These are phyloP conservation scores for Dillenia suffruticosa DNA, from an alignment of 164 flowering plant species.

Conservation along the genomic window DNA sequence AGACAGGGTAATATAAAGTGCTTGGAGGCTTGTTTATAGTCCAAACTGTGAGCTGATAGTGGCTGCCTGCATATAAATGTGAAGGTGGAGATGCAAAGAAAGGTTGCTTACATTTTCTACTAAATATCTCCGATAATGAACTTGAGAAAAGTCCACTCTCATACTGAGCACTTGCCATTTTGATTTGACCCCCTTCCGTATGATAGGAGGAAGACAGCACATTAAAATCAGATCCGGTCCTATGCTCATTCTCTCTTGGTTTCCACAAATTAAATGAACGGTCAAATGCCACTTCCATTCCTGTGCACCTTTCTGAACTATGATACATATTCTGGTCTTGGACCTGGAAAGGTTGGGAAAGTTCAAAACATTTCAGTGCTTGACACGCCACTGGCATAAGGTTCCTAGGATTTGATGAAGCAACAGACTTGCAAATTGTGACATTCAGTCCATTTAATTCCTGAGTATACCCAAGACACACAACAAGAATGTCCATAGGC, in stretches of 20 bases:
- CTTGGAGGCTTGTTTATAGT: too few relatives aligned
- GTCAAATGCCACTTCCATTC: conserved; percentile 35
- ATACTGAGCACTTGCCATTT: conserved; percentile 31
- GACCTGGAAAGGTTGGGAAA: conserved; percentile 15
- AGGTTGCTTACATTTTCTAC: conserved; percentile 52
- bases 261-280: conserved; percentile 33
- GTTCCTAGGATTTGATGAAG: conserved; percentile 42
- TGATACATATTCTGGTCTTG: conserved; percentile 28
- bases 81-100: background rate
- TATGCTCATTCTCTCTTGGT: conserved; percentile 23
- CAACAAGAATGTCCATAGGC: background rate
- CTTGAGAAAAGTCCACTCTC: conserved; percentile 83
- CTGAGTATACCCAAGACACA: conserved; percentile 11
- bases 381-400: conserved; percentile 23
- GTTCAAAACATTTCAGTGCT: conserved; percentile 20
- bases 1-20: conserved; percentile 19
- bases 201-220: conserved; percentile 24
- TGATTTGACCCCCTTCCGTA: conserved; percentile 21
- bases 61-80: background rate
- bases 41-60: too few relatives aligned
- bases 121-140: conserved; percentile 66
- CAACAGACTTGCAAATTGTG: conserved; percentile 19
- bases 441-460: conserved; percentile 14
- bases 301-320: conserved; percentile 13
- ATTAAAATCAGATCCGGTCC: conserved; percentile 23